Evolutionary conservation across 495 filamentous ascomycete species (phyloP).

Genomic region (Acidiella bohemica): DNA sequence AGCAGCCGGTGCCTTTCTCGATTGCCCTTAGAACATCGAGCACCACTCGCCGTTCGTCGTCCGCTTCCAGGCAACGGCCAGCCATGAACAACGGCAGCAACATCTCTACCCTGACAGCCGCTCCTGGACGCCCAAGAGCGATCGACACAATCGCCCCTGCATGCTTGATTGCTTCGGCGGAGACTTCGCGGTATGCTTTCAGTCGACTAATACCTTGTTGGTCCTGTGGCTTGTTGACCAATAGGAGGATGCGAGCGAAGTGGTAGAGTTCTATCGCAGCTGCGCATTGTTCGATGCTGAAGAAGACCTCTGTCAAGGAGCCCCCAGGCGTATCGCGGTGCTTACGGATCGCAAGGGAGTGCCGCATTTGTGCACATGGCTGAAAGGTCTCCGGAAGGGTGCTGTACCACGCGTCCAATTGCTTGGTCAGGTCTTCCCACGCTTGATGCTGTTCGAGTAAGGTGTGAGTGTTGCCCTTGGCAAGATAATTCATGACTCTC

Average conservation of each 20-base stretch:
- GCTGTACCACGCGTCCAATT: slow-evolving; percentile 44
- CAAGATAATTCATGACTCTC: slow-evolving; percentile 49
- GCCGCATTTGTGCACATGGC: slow-evolving; percentile 32
- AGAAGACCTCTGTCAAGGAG: slow-evolving; percentile 46
- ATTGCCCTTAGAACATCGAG: slow-evolving; percentile 44
- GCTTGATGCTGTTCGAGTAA: slow-evolving; percentile 37
- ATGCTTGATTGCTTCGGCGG: slow-evolving; percentile 41
- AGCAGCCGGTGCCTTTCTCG: slow-evolving; percentile 47
- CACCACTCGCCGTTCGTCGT: slow-evolving; percentile 33
- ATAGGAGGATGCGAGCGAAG: slow-evolving; percentile 48
- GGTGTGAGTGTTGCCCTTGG: slow-evolving; percentile 32
- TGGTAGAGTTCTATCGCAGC: slow-evolving; percentile 53
- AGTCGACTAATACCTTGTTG: slow-evolving; percentile 32
- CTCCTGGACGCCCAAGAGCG: slow-evolving; percentile 40
- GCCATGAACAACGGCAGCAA: slow-evolving; percentile 50
- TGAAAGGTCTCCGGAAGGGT: slow-evolving; percentile 45
- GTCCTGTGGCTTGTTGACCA: slow-evolving; percentile 45
- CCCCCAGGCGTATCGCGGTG: slow-evolving; percentile 14
- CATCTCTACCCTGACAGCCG: slow-evolving; percentile 44
- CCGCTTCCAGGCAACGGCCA: slow-evolving; percentile 39
- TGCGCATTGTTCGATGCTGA: slow-evolving; percentile 47
- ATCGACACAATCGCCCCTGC: slow-evolving; percentile 46
- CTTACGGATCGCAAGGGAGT: slow-evolving; percentile 10
- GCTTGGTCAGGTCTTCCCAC: slow-evolving; percentile 42
- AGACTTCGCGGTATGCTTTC: slow-evolving; percentile 40